A percentile compares a stretch with the other conserved stretches of the same genome.
phyloP scores from a whole-genome alignment of 1,284 basidiomycete species.

The Trichosporon ovoides region DNA sequence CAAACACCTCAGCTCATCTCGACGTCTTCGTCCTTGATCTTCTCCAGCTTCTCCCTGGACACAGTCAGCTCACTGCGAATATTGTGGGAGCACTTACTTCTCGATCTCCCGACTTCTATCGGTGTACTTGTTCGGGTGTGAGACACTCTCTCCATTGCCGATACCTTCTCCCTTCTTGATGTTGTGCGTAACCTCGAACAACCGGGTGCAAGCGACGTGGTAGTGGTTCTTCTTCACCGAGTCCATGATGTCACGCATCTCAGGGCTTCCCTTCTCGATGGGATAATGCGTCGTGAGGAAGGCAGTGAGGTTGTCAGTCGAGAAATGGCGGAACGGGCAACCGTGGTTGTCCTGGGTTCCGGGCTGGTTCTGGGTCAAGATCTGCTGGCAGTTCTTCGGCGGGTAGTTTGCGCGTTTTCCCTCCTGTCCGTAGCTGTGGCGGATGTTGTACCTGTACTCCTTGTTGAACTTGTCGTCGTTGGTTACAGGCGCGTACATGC shows the following conservation, averaged over 20 bases:
- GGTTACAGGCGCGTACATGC: conserved; percentile 65
- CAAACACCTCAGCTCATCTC: neutral
- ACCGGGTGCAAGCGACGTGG: conserved; percentile 93
- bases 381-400: conserved; percentile 89
- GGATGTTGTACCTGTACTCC: conserved; percentile 95
- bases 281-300: conserved; percentile 68
- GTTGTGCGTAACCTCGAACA: conserved; percentile 93
- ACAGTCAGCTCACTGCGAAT: neutral
- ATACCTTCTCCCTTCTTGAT: conserved; percentile 86
- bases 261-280: conserved; percentile 58
- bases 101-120: conserved; percentile 53
- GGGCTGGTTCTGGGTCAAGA: conserved; percentile 72
- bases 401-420: conserved; percentile 91
- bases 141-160: conserved; percentile 73
- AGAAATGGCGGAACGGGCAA: conserved; percentile 92
- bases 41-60: conserved; percentile 24
- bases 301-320: conserved; percentile 72
- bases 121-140: conserved; percentile 82
- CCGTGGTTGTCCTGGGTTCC: conserved; percentile 74
- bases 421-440: conserved; percentile 91
- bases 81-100: conserved; percentile 26
- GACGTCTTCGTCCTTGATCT: conserved; percentile 28
- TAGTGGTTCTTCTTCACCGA: conserved; percentile 78
- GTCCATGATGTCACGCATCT: conserved; percentile 80
- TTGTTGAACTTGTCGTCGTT: conserved; percentile 98